Evolutionary conservation across 257 asterid species (phyloP), one percentile per base, ranked within the genome.

Genomic region (Nicotiana noctiflora): DNA sequence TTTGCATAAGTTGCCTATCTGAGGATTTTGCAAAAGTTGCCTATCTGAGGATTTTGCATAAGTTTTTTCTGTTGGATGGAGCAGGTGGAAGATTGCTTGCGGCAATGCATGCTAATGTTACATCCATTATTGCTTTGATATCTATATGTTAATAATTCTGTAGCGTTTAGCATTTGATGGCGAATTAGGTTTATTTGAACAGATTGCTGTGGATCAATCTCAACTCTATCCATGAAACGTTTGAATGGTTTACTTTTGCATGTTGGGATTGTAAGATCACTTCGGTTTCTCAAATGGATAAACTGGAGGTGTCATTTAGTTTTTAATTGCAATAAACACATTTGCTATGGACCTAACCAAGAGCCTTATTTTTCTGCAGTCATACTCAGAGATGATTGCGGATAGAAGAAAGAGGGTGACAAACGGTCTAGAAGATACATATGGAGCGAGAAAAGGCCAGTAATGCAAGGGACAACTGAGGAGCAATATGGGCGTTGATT

Each of bases 371-470:
- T 32, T 27, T 49, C 72, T 21, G 46, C 92, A 90, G 97, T 92
- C 78, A 53, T 93, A 95, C 64, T 75, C 94, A 6, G 88, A 90
- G 60, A 93, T 91, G 99, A 93, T 93, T 23, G 87, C 88, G 2
- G 94, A 89, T 76, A 86, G 98, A 80, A 86, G 94, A 80, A 89
- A 88, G 84, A 91, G 86, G 84, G 90, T 91, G 60, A 86, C 84
- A 3, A 88, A 86, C 25, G 97, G 99, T 15, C 66, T 72, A 31
- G 97, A 93, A 83, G 94, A 92, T 86, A 93, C 92, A 9, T 95
- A 90, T 46, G 98, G 99, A 51, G 79, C 23, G 77, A 44, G 87
- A 76, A 85, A 83, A 57, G 63, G 82, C 60, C 75, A 82, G 51
- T 72, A 65, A 74, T 44, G 11, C 14, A 34, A 9, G 57, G 56